Percentiles rank a stretch among this genome's conserved stretches.
Conservation (phyloP, 2,329 filamentous ascomycete species). For the Sclerotinia nivalis region DNA sequence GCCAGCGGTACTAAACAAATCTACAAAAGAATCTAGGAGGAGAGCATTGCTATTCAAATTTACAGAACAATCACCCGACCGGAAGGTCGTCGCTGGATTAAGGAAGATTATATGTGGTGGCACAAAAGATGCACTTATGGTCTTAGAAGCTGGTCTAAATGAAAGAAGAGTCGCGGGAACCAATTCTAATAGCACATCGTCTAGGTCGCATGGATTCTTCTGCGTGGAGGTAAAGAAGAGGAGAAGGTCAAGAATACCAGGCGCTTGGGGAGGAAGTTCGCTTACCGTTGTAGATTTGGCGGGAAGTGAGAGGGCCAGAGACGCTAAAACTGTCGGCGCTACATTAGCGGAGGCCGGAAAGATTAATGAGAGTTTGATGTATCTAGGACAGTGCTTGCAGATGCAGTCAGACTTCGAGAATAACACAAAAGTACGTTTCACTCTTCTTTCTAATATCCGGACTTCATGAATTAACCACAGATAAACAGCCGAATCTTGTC, state of each 20-base stretch:
- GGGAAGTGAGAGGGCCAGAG: slow-evolving; percentile 87
- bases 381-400: slow-evolving; percentile 92
- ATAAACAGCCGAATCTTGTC: slow-evolving; percentile 64
- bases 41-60: slow-evolving; percentile 87
- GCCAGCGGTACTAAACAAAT: slow-evolving; percentile 57
- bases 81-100: slow-evolving; percentile 92
- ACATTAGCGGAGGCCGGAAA: slow-evolving; percentile 95
- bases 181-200: slow-evolving; percentile 88
- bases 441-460: neutral
- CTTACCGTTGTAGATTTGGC: slow-evolving; percentile 90
- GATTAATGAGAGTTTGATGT: slow-evolving; percentile 98
- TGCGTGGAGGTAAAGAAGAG: slow-evolving; percentile 92
- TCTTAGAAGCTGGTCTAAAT: slow-evolving; percentile 84
- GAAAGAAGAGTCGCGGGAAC: slow-evolving; percentile 88
- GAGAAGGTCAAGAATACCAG: slow-evolving; percentile 50
- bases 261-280: slow-evolving; percentile 72
- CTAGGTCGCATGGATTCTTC: slow-evolving; percentile 94
- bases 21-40: slow-evolving; percentile 71
- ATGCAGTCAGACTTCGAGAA: slow-evolving; percentile 82
- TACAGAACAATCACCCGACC: slow-evolving; percentile 82
- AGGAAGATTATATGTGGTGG: slow-evolving; percentile 85
- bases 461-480: slow-evolving; percentile 22
- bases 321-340: slow-evolving; percentile 89
- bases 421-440: slow-evolving; percentile 65
- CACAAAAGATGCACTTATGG: slow-evolving; percentile 81